Percentiles rank a stretch among this genome's conserved stretches.
Conservation (phyloP, 352 stramenopile species). For the Phytophthora boehmeriae region DNA sequence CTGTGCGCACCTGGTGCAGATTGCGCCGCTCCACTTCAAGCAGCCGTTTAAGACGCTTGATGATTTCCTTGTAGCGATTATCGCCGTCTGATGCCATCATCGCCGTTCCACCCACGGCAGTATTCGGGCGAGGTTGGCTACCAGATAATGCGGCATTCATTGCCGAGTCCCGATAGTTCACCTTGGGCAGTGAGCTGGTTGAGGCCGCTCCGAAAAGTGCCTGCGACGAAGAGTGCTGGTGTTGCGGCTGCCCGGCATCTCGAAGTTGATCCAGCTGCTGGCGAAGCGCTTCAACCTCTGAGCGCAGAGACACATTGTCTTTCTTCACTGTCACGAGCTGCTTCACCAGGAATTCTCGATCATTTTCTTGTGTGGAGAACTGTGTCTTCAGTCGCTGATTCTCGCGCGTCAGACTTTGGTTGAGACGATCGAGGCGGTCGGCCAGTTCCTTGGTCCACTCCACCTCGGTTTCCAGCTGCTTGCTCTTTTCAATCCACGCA, state of each 20-base stretch:
- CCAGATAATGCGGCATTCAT: slow-evolving; percentile 16
- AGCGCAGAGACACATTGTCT: slow-evolving; percentile 85
- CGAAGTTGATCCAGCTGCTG: slow-evolving; percentile 59
- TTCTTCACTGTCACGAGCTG: slow-evolving; percentile 93
- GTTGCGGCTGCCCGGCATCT: slow-evolving; percentile 36
- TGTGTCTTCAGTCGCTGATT: slow-evolving; percentile 91
- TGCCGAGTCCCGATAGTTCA: slow-evolving; percentile 31
- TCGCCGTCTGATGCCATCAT: slow-evolving; percentile 48
- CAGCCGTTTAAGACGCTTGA: slow-evolving; percentile 90
- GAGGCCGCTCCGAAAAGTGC: slow-evolving; percentile 33
- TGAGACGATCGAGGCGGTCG: slow-evolving; percentile 89
- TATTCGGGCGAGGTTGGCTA: slow-evolving; percentile 33
- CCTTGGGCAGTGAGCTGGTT: slow-evolving; percentile 46
- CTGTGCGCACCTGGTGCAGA: slow-evolving; percentile 73
- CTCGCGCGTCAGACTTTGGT: slow-evolving; percentile 89
- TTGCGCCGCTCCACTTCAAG: slow-evolving; percentile 88
- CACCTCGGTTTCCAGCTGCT: slow-evolving; percentile 89
- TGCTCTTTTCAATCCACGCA: slow-evolving; percentile 92
- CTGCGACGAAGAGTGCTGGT: slow-evolving; percentile 27
- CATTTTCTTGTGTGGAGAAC: slow-evolving; percentile 93
- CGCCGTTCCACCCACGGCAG: slow-evolving; percentile 12
- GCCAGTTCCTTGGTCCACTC: slow-evolving; percentile 92
- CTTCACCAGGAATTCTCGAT: slow-evolving; percentile 93
- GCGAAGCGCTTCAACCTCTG: slow-evolving; percentile 60
- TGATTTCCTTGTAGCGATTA: slow-evolving; percentile 93